Evolutionary conservation across 768 basidiomycete species (phyloP).

Genomic region (Mrakia hoshinonis): DNA sequence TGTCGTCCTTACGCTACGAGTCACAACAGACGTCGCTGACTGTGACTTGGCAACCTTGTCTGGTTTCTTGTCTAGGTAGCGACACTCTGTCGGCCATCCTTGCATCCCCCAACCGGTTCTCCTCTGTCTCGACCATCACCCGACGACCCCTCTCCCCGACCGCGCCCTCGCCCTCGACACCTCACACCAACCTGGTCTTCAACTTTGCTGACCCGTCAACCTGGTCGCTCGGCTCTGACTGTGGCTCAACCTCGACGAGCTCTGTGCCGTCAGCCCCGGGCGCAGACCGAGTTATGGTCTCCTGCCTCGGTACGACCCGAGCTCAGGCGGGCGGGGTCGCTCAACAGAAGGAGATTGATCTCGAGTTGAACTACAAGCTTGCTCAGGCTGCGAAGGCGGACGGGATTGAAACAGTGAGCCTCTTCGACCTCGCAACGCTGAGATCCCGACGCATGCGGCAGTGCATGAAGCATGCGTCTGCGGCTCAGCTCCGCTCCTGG

Average conservation of each 20-base stretch:
- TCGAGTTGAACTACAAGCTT: constrained; percentile 36
- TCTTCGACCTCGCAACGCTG: too few relatives aligned
- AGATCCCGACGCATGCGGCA: background rate
- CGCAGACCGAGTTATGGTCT: constrained; percentile 29
- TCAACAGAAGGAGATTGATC: constrained; percentile 36
- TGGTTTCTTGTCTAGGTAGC: constrained; percentile 29
- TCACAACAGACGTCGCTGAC: too few relatives aligned
- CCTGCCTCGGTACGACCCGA: constrained; percentile 37
- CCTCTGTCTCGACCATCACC: constrained; percentile 35
- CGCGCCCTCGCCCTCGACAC: constrained; percentile 14
- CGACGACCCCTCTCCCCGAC: constrained; percentile 32
- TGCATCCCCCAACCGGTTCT: constrained; percentile 31
- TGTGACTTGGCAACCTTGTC: too few relatives aligned
- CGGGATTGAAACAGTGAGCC: constrained; percentile 36
- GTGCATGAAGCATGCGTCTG: too few relatives aligned
- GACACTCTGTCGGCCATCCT: constrained; percentile 33
- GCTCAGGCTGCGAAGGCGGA: constrained; percentile 36
- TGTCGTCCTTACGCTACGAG: background rate
- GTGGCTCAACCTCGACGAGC: constrained; percentile 10
- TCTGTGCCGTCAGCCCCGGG: constrained; percentile 25
- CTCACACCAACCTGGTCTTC: constrained; percentile 31
- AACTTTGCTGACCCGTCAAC: constrained; percentile 15
- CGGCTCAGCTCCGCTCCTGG: too few relatives aligned
- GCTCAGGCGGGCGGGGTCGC: constrained; percentile 35
- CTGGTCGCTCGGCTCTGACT: constrained; percentile 27